Percentiles rank a stretch among this genome's conserved stretches.
These are phyloP conservation scores for Aureobasidium sp. DNA, from an alignment of 2,329 filamentous ascomycete genomes.

Conservation along the genomic window DNA sequence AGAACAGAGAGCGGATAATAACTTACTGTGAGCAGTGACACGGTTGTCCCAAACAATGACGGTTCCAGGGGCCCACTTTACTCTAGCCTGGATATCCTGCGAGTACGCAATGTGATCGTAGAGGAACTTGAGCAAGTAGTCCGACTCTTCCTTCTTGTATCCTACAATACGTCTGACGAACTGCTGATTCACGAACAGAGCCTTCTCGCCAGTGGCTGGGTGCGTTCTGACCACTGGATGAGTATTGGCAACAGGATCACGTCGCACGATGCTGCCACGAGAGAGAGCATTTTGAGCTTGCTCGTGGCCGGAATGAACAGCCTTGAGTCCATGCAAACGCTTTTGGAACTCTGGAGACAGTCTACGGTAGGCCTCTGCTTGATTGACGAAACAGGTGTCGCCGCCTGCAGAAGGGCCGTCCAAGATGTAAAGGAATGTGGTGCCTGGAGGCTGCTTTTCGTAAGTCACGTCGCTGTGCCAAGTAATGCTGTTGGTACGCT, in stretches of 20 bases:
- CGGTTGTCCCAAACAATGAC: conserved; percentile 86
- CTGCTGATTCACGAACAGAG: conserved; percentile 73
- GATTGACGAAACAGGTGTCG: conserved; percentile 76
- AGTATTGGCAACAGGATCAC: conserved; percentile 65
- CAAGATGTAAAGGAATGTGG: conserved; percentile 83
- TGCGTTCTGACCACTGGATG: conserved; percentile 79
- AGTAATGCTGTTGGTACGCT: conserved; percentile 70
- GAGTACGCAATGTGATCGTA: conserved; percentile 67
- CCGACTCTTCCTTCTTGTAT: conserved; percentile 80
- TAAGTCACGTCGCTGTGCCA: conserved; percentile 91
- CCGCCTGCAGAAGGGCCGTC: conserved; percentile 73
- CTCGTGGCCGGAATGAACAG: conserved; percentile 72
- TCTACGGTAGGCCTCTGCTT: conserved; percentile 72
- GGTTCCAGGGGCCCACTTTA: conserved; percentile 72
- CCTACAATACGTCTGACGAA: conserved; percentile 78
- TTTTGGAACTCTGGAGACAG: conserved; percentile 73
- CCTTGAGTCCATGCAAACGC: conserved; percentile 71
- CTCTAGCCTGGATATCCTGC: conserved; percentile 63
- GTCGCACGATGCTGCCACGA: conserved; percentile 62
- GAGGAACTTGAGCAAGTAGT: conserved; percentile 67
- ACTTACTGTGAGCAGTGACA: conserved; percentile 57
- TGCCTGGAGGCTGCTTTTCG: conserved; percentile 80
- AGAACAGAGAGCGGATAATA: conserved; percentile 24
- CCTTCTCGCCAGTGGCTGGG: conserved; percentile 74
- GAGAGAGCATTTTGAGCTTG: conserved; percentile 65